phyloP scores from a whole-genome alignment of 1,284 basidiomycete genomes.

The Rhodotorula sp. region DNA sequence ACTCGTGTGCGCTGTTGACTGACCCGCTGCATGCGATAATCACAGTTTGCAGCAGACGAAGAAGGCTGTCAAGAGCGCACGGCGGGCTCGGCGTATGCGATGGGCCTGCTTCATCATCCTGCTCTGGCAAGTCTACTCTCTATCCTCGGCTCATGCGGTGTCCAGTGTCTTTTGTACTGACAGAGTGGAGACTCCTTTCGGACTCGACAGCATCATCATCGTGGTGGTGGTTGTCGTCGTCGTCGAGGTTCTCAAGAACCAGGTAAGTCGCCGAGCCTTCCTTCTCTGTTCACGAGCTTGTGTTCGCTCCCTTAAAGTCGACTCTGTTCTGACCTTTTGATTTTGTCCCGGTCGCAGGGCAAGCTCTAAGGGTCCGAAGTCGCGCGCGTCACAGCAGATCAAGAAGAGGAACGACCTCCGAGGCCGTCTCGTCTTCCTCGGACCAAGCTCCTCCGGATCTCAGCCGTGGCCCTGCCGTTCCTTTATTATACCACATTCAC shows the following conservation, averaged over 20 bases:
- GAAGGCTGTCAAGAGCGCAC: constrained; percentile 69
- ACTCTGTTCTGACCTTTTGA: background rate
- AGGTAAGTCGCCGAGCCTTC: background rate
- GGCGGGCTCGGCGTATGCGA: constrained; percentile 69
- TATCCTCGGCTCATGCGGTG: no score
- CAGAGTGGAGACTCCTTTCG: background rate
- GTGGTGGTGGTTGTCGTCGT: constrained; percentile 24
- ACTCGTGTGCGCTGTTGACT: background rate
- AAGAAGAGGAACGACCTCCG: no score
- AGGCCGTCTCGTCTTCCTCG: no score
- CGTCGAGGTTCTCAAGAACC: constrained; percentile 21
- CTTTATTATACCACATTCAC: no score
- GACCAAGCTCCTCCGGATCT: no score
- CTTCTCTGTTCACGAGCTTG: background rate
- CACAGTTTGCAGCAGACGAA: constrained; percentile 59
- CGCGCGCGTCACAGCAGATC: no score
- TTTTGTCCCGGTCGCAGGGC: background rate
- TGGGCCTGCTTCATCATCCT: constrained; percentile 38
- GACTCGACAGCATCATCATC: background rate
- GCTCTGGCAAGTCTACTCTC: constrained; percentile 13
- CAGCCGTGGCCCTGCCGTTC: no score
- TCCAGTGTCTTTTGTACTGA: background rate
- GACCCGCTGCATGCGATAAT: constrained; percentile 44
- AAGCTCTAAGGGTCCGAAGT: background rate
- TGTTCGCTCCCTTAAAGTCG: background rate